Evolutionary conservation across 257 asterid species (phyloP), one percentile per base, ranked within the genome.

Genomic region (Solanum gracilifrons): DNA sequence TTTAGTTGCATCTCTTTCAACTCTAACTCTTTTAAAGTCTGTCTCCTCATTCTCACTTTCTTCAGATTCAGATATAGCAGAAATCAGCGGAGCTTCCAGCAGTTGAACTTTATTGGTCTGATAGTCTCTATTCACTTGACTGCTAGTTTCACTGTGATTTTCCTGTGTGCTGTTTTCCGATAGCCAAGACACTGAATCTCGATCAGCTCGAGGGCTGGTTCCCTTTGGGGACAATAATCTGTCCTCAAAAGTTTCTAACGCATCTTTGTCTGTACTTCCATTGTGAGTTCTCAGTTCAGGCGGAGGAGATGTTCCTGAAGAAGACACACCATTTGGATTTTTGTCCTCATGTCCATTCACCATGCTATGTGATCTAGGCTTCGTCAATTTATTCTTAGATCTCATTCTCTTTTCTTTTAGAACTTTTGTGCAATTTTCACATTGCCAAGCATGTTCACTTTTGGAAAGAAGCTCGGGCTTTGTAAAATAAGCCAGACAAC

Each of bases 381-480:
- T 88, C 60, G 25, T 79, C 84, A 86, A 86, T 86, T 88, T 91
- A 90, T 90, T 89, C 77, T 79, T 89, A 36, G 74, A 87, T 91
- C 87, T 87, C 69, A 64, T 85, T 85, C 86, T 94, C 89, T 90
- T 91, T 84, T 92, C 95, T 71, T 82, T 93, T 83, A 95, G 82
- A 91, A 89, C 43, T 90, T 94, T 97, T 41, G 98, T 92, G 90
- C 99, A 97, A 88, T 93, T 94, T 88, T 95, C 98, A 87, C 99
- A 97, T 88, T 94, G 90, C 99, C 99, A 95, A 72, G 96, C 98
- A 80, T 97, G 97, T 87, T 95, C 99, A 51, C 92, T 96, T 93
- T 95, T 94, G 89, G 90, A 89, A 72, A 97, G 98, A 88, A 92
- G 90, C 91, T 97, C 99, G 3, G 98, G 92, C 91, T 95, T 95